These are phyloP conservation scores for Arthrobotrys musiformis DNA, from an alignment of 2,329 filamentous ascomycete genomes.

Conservation along the genomic window DNA sequence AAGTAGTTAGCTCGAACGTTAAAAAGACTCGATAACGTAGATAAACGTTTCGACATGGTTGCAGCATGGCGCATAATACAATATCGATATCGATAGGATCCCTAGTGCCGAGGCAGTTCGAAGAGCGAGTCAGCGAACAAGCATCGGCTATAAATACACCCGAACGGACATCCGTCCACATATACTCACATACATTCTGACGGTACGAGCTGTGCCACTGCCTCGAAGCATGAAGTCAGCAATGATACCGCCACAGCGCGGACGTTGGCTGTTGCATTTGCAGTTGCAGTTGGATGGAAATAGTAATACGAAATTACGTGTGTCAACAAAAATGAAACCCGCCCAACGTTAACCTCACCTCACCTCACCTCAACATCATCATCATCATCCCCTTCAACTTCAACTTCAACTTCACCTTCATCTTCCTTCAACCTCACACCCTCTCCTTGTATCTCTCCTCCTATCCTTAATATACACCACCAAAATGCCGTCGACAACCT, in stretches of 20 bases:
- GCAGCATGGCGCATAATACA: not conserved
- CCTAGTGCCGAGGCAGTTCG: too few relatives aligned
- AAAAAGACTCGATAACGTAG: conserved; percentile 16
- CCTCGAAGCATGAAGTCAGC: too few relatives aligned
- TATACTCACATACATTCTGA: too few relatives aligned
- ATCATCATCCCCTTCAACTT: not conserved
- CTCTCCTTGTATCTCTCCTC: not conserved
- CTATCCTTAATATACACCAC: not conserved
- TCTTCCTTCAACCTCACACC: not conserved
- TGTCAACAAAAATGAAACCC: conserved; percentile 22
- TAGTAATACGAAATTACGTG: conserved; percentile 13
- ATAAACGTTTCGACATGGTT: conserved; percentile 8
- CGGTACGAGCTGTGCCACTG: not conserved
- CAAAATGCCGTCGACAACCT: conserved; percentile 49
- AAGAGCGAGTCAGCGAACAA: not conserved
- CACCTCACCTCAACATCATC: conserved; percentile 3
- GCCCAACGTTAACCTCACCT: conserved; percentile 19
- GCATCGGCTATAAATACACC: too few relatives aligned
- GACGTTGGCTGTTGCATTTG: too few relatives aligned
- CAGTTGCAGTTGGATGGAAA: not conserved
- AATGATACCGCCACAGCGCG: not conserved
- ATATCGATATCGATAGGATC: not conserved
- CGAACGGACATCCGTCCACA: too few relatives aligned
- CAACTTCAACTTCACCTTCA: not conserved
- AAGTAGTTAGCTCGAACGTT: not conserved